These are phyloP conservation scores for Zygosaccharomyces lentus DNA, from an alignment of 805 yeast genomes.

Conservation along the genomic window DNA sequence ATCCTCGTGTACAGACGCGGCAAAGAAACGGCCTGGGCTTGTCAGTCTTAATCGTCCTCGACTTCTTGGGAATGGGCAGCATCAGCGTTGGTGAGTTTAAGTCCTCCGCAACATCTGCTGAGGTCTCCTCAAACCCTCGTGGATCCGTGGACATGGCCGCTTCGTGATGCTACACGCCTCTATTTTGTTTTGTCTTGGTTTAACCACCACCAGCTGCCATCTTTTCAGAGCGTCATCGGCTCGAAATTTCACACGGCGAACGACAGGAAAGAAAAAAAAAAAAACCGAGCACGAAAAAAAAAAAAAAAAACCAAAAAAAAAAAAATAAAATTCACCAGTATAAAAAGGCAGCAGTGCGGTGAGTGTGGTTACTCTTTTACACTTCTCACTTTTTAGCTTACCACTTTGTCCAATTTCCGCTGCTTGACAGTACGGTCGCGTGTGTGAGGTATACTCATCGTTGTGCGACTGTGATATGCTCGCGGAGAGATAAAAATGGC, in stretches of 20 bases:
- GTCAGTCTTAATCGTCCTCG: constrained; percentile 79
- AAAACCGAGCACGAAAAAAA: neutral
- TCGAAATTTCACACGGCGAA: neutral
- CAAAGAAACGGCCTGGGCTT: constrained; percentile 94
- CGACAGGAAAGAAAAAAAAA: neutral
- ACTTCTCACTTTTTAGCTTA: constrained; percentile 4
- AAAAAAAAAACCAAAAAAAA: neutral
- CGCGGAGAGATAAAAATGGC: constrained; percentile 30
- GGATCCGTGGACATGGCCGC: neutral
- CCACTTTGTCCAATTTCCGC: constrained; percentile 67
- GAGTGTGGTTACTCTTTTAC: too few species aligned
- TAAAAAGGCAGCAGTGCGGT: neutral
- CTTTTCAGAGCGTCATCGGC: constrained; percentile 1
- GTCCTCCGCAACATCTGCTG: neutral
- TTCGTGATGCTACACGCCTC: neutral
- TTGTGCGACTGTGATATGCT: constrained; percentile 33
- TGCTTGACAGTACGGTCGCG: constrained; percentile 61
- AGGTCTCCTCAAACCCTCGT: neutral
- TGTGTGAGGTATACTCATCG: constrained; percentile 18
- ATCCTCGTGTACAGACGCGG: constrained; percentile 85
- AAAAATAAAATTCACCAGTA: neutral
- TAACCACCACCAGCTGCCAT: neutral
- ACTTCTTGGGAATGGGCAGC: constrained; percentile 82
- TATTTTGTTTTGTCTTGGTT: neutral
- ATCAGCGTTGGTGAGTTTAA: constrained; percentile 3